Percentiles rank a stretch among this genome's conserved stretches.
Conservation (phyloP, 192 early-diverging fungal genomes). For the Rhizophagus prolifer region DNA sequence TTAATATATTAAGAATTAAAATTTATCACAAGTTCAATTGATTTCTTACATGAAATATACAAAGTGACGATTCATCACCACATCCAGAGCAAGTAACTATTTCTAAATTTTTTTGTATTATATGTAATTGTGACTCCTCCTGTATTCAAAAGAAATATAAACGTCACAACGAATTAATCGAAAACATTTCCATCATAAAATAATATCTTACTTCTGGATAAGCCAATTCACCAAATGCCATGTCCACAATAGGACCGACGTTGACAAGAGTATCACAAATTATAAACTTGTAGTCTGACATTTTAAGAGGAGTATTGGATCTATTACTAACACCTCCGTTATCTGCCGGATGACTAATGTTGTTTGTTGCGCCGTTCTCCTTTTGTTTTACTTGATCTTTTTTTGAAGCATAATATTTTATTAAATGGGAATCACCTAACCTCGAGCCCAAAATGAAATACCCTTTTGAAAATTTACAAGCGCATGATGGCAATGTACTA, state of each 20-base stretch:
- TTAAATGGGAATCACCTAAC: conserved; percentile 66
- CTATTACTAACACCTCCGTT: background rate
- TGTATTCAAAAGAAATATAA: background rate
- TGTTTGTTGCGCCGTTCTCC: background rate
- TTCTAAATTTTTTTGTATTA: conserved; percentile 38
- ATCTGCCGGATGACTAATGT: background rate
- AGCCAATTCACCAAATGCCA: conserved; percentile 68
- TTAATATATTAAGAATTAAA: background rate
- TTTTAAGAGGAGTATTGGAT: conserved; percentile 34
- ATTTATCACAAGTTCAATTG: background rate
- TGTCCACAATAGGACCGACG: conserved; percentile 74
- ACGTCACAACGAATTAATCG: background rate
- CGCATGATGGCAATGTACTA: conserved; percentile 56
- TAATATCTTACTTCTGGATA: conserved; percentile 35
- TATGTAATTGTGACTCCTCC: conserved; percentile 23
- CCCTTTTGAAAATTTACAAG: conserved; percentile 41
- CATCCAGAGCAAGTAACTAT: conserved; percentile 56
- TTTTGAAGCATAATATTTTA: conserved; percentile 50
- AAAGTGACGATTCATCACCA: conserved; percentile 49
- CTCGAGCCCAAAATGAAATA: conserved; percentile 75
- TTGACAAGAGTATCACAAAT: conserved; percentile 77
- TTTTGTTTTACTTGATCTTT: conserved; percentile 26
- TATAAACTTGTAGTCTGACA: conserved; percentile 54
- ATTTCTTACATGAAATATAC: conserved; percentile 49
- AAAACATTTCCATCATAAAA: background rate